phyloP scores from a whole-genome alignment of 176 grass and related monocot genomes.

The Zizania latifolia region DNA sequence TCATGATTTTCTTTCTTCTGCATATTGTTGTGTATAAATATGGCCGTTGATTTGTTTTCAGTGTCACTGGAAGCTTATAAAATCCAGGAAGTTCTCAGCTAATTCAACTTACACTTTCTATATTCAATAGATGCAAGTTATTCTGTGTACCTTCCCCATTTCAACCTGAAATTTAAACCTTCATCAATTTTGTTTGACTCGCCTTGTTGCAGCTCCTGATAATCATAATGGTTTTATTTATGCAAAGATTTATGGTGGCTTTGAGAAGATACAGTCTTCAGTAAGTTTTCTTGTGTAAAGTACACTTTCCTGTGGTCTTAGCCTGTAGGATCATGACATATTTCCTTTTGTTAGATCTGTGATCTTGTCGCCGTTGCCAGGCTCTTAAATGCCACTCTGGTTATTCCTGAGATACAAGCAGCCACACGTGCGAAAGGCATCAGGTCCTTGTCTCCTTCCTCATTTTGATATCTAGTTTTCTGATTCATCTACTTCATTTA shows the following conservation, averaged over 20 bases:
- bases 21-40: slow-evolving; percentile 3
- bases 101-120: background rate
- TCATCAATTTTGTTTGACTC: slow-evolving; percentile 11
- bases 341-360: slow-evolving; percentile 78
- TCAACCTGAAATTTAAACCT: background rate
- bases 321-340: slow-evolving; percentile 30
- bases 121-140: slow-evolving; percentile 5
- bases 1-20: slow-evolving; percentile 9
- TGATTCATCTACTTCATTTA: slow-evolving; percentile 14
- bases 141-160: background rate
- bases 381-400: slow-evolving; percentile 93
- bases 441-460: slow-evolving; percentile 46
- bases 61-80: background rate
- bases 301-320: slow-evolving; percentile 6
- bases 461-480: slow-evolving; percentile 1
- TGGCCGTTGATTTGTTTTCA: background rate
- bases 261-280: slow-evolving; percentile 95
- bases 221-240: slow-evolving; percentile 90
- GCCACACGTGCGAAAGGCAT: slow-evolving; percentile 89
- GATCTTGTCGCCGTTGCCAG: slow-evolving; percentile 87
- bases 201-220: slow-evolving; percentile 50
- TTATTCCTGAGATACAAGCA: slow-evolving; percentile 96
- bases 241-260: slow-evolving; percentile 95
- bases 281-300: slow-evolving; percentile 54
- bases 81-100: slow-evolving; percentile 7